These are phyloP conservation scores for Penicillium sp. DNA, from an alignment of 2,329 filamentous ascomycete genomes.

Conservation along the genomic window DNA sequence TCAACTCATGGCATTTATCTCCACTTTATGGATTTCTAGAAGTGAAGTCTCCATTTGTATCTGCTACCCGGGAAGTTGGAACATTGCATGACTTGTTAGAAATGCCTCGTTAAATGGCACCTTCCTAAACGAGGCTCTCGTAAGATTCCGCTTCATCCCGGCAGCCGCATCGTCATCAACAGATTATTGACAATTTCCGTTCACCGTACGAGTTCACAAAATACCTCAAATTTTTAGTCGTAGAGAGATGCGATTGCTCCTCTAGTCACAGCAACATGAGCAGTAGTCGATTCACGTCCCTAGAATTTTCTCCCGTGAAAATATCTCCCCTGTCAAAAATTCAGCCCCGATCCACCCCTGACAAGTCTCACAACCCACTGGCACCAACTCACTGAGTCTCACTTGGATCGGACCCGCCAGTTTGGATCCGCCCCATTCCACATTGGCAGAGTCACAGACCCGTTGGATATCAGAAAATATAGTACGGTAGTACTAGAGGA, in stretches of 20 bases:
- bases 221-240: too few relatives aligned
- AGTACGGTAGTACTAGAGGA: too few relatives aligned
- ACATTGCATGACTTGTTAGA: neutral
- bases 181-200: neutral
- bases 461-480: neutral
- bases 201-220: neutral
- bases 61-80: too few relatives aligned
- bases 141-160: neutral
- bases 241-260: too few relatives aligned
- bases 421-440: neutral
- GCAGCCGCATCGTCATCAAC: neutral
- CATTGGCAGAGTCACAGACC: neutral
- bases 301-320: neutral
- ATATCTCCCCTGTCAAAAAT: neutral
- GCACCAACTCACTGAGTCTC: neutral
- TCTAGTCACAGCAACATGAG: too few relatives aligned
- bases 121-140: neutral
- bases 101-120: neutral
- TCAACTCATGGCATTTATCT: neutral
- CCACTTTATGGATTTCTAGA: neutral
- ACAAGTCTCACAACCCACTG: neutral
- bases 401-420: neutral
- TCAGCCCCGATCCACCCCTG: neutral
- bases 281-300: neutral
- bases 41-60: too few relatives aligned